A percentile compares a stretch with the other conserved stretches of the same genome.
Evolutionary conservation across 306 rosid species (phyloP).

Genomic region (Myrica gale): DNA sequence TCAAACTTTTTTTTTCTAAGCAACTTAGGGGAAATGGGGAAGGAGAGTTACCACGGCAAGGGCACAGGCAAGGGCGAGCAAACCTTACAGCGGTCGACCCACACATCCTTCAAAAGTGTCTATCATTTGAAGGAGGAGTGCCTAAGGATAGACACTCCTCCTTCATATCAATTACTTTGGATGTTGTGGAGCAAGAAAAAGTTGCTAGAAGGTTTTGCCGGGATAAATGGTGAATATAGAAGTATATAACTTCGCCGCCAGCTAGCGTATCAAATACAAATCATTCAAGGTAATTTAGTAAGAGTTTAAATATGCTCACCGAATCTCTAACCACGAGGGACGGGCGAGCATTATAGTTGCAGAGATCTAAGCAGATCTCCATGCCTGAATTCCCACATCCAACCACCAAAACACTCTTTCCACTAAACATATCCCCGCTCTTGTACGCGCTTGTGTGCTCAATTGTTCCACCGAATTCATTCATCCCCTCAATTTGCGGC

Average conservation of each 20-base stretch:
- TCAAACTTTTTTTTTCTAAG: too few species aligned
- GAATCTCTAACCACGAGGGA: conserved; percentile 76
- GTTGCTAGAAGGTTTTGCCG: not conserved
- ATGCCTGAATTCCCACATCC: conserved; percentile 98
- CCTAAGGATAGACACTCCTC: too few species aligned
- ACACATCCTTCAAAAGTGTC: too few species aligned
- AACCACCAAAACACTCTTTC: conserved; percentile 77
- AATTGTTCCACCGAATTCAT: conserved; percentile 55
- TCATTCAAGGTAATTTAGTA: not conserved
- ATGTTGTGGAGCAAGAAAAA: not conserved
- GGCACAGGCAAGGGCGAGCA: too few species aligned
- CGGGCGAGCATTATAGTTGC: conserved; percentile 73
- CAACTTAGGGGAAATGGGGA: too few species aligned
- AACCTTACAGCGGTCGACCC: too few species aligned
- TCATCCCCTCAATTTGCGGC: conserved; percentile 68
- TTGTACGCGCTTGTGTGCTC: conserved; percentile 70
- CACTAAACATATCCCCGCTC: conserved; percentile 61
- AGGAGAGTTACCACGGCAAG: too few species aligned
- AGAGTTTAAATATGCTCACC: conserved; percentile 44
- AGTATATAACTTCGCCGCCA: not conserved
- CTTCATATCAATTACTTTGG: not conserved
- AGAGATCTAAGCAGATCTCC: conserved; percentile 92
- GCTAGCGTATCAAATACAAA: not conserved
- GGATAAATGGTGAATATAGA: not conserved
- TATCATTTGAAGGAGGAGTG: too few species aligned